A percentile compares a stretch with the other conserved stretches of the same genome.
Conservation (phyloP, 2,329 filamentous ascomycete species). For the Parastagonospora avenae region DNA sequence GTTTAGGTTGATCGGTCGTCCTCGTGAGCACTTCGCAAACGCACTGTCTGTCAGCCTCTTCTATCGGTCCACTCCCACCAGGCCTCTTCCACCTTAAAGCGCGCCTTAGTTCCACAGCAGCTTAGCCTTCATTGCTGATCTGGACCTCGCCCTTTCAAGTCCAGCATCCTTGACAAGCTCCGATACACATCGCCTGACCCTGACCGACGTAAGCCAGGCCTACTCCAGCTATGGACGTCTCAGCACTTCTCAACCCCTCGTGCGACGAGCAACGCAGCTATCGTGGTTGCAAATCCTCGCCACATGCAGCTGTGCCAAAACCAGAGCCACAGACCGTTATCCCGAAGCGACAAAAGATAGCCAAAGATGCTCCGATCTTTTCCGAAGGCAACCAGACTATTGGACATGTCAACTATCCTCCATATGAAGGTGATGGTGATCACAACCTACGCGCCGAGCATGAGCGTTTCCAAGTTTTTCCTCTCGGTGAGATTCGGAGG, state of each 20-base stretch:
- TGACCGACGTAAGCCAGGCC: neutral
- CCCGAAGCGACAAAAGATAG: slow-evolving; percentile 59
- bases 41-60: slow-evolving; percentile 19
- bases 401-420: slow-evolving; percentile 73
- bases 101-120: slow-evolving; percentile 19
- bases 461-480: slow-evolving; percentile 67
- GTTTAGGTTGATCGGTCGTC: slow-evolving; percentile 31
- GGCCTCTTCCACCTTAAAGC: slow-evolving; percentile 20
- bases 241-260: slow-evolving; percentile 48
- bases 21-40: slow-evolving; percentile 42
- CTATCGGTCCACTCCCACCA: slow-evolving; percentile 23
- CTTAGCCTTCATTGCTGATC: slow-evolving; percentile 7
- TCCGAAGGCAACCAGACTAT: slow-evolving; percentile 63
- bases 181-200: neutral
- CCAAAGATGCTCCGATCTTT: slow-evolving; percentile 69
- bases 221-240: slow-evolving; percentile 44
- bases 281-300: slow-evolving; percentile 17
- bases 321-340: slow-evolving; percentile 7
- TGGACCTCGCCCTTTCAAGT: slow-evolving; percentile 15
- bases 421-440: slow-evolving; percentile 67
- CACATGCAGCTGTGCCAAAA: slow-evolving; percentile 12
- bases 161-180: slow-evolving; percentile 19
- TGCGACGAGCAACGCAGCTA: slow-evolving; percentile 20
- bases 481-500: slow-evolving; percentile 63
- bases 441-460: slow-evolving; percentile 63